Evolutionary conservation across 805 yeast genomes (phyloP), one percentile per base, ranked within the genome.

Genomic region (Metschnikowia arizonensis): DNA sequence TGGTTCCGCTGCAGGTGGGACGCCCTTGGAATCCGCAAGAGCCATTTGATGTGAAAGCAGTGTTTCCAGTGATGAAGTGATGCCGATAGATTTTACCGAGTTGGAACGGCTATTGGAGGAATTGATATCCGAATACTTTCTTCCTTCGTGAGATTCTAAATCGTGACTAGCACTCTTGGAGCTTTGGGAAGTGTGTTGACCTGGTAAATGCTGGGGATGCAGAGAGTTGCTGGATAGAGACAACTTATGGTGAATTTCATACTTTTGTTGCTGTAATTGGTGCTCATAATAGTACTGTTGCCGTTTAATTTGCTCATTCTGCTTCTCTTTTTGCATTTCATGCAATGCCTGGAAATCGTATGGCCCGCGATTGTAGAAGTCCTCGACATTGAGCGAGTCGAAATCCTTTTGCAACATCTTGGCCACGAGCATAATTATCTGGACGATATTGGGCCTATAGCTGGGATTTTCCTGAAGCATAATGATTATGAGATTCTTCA

Each of bases 401-500:
- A 62, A 65, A n/a, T 72, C 69, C 40, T 42, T 50, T 5, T 57
- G 56, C 48, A 77, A 72, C 46, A 78, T 69, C 28, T 79, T 79
- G 42, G 80, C 65, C 62, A 89, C 69, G 36, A 79, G 66, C 61
- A 84, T 81, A 29, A 89, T 58, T 1, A 91, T 84, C 64, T 90
- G 97, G 53, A 82, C 88, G 14, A 88, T 81, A 61, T 88, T 90
- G 2, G 98, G 98, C 57, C 99, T 76, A 53, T 77, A 71, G 11
- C 78, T 60, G 3, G 97, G 96, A 54, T 84, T 86, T 47, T 87
- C 95, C 50, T 86, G 88, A 32, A 91, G 71, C 82, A 88, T 78
- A 24, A 86, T 81, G 33, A 83, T 76, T 44, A 89, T 84, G 59
- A 93, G 70, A 57, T 83, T 83, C 57, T 83, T 85, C 51, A 93